Evolutionary conservation across 768 basidiomycete genomes (phyloP).

Genomic region (Podaxis sp.): DNA sequence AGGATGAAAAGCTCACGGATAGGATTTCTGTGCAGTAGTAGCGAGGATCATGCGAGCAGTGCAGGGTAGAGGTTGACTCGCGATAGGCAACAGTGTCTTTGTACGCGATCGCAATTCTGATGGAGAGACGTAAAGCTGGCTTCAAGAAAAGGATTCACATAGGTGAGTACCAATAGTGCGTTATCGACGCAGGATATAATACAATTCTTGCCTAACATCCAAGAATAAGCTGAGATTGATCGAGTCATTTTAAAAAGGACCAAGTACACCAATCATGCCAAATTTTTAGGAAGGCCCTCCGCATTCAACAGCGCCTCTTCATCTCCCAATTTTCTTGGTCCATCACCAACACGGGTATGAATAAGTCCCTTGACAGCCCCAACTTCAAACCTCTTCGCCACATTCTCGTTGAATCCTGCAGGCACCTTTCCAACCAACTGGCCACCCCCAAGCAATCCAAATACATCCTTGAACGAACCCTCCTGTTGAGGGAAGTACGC

Average conservation of each 20-base stretch:
- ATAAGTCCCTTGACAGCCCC: slow-evolving; percentile 89
- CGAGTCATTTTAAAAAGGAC: background rate
- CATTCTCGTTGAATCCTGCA: slow-evolving; percentile 72
- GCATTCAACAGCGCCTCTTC: slow-evolving; percentile 63
- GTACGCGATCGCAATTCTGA: no score
- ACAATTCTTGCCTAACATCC: background rate
- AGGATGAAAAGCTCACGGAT: no score
- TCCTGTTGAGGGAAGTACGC: slow-evolving; percentile 86
- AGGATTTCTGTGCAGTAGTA: no score
- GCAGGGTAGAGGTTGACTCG: no score
- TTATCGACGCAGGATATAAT: background rate
- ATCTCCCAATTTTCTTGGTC: slow-evolving; percentile 64
- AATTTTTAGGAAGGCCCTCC: slow-evolving; percentile 64
- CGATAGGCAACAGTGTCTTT: no score
- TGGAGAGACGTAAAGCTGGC: no score
- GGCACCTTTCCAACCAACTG: slow-evolving; percentile 45
- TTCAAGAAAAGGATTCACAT: no score
- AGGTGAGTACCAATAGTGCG: no score
- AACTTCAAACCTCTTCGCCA: slow-evolving; percentile 65
- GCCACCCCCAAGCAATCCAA: slow-evolving; percentile 50
- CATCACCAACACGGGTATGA: slow-evolving; percentile 90
- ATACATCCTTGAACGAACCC: slow-evolving; percentile 68
- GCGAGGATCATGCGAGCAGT: no score
- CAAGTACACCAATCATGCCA: slow-evolving; percentile 26
- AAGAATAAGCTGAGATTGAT: background rate